These are phyloP conservation scores for Exobasidium cylindrosporum DNA, from an alignment of 1,284 basidiomycete species.

Conservation along the genomic window DNA sequence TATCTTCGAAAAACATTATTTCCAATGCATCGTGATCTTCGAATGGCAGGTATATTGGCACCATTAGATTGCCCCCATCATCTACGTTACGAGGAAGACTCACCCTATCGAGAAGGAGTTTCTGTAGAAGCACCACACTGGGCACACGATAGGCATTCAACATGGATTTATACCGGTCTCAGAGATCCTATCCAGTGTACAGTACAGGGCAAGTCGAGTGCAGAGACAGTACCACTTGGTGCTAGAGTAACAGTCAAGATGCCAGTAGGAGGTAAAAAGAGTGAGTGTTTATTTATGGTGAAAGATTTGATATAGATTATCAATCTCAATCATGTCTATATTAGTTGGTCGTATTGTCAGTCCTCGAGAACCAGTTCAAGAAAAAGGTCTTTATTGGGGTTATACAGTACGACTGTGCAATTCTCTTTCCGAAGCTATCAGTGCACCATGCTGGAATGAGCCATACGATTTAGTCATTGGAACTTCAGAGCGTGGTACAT, in stretches of 20 bases:
- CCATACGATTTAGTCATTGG: conserved; percentile 53
- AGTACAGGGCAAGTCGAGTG: conserved; percentile 2
- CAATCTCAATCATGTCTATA: no score
- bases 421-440: conserved; percentile 25
- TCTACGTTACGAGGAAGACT: conserved; percentile 45
- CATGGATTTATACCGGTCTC: conserved; percentile 45
- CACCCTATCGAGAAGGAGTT: conserved; percentile 50
- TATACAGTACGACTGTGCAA: conserved; percentile 41
- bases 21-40: conserved; percentile 52
- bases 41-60: conserved; percentile 52
- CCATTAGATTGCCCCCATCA: conserved; percentile 55
- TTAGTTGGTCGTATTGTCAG: conserved; percentile 30
- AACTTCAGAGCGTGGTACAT: conserved; percentile 47
- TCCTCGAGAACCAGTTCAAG: conserved; percentile 42
- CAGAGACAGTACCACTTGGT: conserved; percentile 16
- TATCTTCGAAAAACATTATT: conserved; percentile 52
- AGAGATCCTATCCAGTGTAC: conserved; percentile 39
- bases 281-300: no score
- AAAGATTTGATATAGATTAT: no score
- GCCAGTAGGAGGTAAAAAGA: conserved; percentile 12
- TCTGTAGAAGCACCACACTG: conserved; percentile 20
- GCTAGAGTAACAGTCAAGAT: conserved; percentile 49
- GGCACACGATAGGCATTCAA: conserved; percentile 13
- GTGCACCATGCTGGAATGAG: conserved; percentile 16
- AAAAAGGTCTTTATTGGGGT: conserved; percentile 51